phyloP scores from a whole-genome alignment of 441 rosid genomes.

The Brassica balearica region DNA sequence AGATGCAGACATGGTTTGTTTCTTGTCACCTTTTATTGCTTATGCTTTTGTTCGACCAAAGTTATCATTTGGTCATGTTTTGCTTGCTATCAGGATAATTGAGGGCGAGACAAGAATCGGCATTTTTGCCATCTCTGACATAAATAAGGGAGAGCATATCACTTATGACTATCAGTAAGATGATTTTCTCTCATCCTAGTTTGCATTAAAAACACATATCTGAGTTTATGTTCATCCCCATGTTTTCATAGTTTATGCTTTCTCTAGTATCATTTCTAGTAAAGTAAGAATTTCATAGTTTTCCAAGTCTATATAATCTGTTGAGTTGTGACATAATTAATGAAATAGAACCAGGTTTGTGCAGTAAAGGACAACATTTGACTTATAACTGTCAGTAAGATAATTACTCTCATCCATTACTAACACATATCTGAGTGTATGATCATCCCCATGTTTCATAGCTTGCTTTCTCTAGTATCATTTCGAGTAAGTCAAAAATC shows the following conservation, averaged over 20 bases:
- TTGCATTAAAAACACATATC: conserved; percentile 11
- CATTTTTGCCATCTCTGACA: conserved; percentile 85
- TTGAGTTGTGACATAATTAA: conserved; percentile 8
- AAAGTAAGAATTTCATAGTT: neutral
- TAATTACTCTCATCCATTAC: neutral
- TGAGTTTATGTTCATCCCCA: neutral
- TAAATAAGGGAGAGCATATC: conserved; percentile 87
- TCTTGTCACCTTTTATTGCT: conserved; percentile 38
- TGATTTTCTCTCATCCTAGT: conserved; percentile 10
- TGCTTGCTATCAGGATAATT: conserved; percentile 65
- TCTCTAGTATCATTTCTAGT: conserved; percentile 3
- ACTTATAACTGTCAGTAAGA: neutral
- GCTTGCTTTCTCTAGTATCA: neutral
- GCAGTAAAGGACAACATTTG: neutral
- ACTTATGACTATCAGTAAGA: conserved; percentile 97
- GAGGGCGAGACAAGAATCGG: conserved; percentile 99
- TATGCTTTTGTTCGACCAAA: conserved; percentile 25
- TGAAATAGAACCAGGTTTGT: neutral
- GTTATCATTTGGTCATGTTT: conserved; percentile 2
- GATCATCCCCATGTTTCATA: conserved; percentile 5
- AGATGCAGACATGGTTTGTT: conserved; percentile 97
- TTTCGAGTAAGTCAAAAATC: neutral
- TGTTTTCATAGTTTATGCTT: neutral
- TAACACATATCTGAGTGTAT: neutral
- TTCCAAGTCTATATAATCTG: conserved; percentile 1